phyloP scores from a whole-genome alignment of 2,329 filamentous ascomycete genomes.

The Gnomoniopsis sp. region DNA sequence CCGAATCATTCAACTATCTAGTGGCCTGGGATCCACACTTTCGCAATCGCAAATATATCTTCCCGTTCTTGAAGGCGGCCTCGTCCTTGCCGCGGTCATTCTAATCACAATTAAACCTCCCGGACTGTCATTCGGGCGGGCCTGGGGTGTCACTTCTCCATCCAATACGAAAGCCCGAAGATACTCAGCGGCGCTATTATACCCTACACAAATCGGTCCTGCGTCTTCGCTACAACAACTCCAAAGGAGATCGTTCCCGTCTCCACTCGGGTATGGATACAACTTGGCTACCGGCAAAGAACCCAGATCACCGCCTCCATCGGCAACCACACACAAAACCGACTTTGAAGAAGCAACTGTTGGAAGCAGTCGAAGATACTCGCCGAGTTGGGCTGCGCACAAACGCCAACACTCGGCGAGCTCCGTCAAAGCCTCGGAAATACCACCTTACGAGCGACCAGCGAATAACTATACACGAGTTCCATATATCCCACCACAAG shows the following conservation, averaged over 20 bases:
- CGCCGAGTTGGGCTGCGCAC: slow-evolving; percentile 2
- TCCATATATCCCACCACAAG: slow-evolving; percentile 11
- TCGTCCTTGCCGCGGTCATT: slow-evolving; percentile 34
- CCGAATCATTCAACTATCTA: slow-evolving; percentile 36
- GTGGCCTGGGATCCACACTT: slow-evolving; percentile 31
- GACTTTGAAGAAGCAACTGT: background rate
- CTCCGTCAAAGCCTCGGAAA: background rate
- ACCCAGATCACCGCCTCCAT: slow-evolving; percentile 1
- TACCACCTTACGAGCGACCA: slow-evolving; percentile 12
- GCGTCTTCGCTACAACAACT: background rate
- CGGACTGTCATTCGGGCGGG: slow-evolving; percentile 35
- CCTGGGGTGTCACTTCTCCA: slow-evolving; percentile 39
- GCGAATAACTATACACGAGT: slow-evolving; percentile 1
- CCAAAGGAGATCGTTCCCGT: background rate
- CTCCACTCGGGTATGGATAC: background rate
- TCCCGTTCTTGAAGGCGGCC: slow-evolving; percentile 37
- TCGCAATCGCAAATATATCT: slow-evolving; percentile 36
- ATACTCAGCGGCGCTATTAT: background rate
- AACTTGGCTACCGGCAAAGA: background rate
- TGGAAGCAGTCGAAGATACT: background rate
- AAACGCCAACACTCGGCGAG: slow-evolving; percentile 7
- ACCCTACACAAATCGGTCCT: background rate
- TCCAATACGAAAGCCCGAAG: slow-evolving; percentile 1
- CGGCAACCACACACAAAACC: background rate
- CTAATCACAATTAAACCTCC: slow-evolving; percentile 36